Evolutionary conservation across 768 basidiomycete species (phyloP).

Genomic region (Naematelia aurantialba): DNA sequence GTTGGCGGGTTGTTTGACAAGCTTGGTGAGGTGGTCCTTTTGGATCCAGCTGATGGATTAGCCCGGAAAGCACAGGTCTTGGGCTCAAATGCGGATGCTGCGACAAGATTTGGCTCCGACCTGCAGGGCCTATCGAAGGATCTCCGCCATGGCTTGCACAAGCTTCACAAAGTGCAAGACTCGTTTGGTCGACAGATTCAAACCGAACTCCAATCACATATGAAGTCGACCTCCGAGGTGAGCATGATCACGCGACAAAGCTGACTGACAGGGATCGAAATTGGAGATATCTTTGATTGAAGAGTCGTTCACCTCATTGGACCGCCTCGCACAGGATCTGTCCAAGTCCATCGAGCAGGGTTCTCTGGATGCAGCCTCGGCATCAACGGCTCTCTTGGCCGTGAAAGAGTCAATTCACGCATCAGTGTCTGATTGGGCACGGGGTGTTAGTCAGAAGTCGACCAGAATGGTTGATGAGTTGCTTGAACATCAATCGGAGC

Average conservation of each 20-base stretch:
- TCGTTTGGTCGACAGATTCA: conserved; percentile 60
- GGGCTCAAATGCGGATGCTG: conserved; percentile 63
- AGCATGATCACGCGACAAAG: neutral
- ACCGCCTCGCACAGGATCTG: conserved; percentile 23
- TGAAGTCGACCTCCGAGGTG: neutral
- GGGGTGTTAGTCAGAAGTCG: conserved; percentile 24
- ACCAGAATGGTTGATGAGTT: conserved; percentile 36
- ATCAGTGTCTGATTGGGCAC: conserved; percentile 36
- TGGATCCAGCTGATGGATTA: conserved; percentile 42
- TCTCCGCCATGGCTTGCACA: conserved; percentile 61
- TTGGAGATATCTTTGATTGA: conserved; percentile 27
- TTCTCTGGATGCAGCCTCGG: conserved; percentile 18
- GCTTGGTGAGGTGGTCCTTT: conserved; percentile 59
- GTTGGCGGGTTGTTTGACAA: conserved; percentile 71
- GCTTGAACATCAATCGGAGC: conserved; percentile 36
- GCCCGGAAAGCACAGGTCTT: conserved; percentile 70
- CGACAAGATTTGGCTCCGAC: conserved; percentile 61
- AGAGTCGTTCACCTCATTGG: conserved; percentile 27
- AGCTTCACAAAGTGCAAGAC: conserved; percentile 60
- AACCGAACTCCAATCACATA: conserved; percentile 57
- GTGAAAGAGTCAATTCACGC: conserved; percentile 30
- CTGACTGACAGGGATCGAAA: conserved; percentile 16
- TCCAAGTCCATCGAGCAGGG: conserved; percentile 30
- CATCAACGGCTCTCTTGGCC: conserved; percentile 15
- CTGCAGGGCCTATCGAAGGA: conserved; percentile 58